A percentile compares a stretch with the other conserved stretches of the same genome.
phyloP scores from a whole-genome alignment of 495 filamentous ascomycete genomes.

The Viridothelium virens region DNA sequence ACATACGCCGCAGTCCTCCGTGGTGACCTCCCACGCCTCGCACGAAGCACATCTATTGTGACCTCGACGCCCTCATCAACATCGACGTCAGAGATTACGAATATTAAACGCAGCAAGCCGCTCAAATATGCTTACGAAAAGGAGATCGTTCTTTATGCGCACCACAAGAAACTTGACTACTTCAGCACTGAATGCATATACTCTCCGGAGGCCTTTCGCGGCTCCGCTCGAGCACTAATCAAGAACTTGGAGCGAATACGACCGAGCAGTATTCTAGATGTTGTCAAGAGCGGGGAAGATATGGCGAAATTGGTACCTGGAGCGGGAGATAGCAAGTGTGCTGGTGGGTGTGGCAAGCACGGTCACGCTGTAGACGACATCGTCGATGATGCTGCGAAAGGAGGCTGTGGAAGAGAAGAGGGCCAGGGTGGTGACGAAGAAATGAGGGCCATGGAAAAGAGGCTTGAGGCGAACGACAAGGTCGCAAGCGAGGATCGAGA shows the following conservation, averaged over 20 bases:
- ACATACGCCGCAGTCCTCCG: constrained; percentile 49
- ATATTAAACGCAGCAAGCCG: constrained; percentile 85
- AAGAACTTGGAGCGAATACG: constrained; percentile 90
- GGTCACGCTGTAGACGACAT: constrained; percentile 22
- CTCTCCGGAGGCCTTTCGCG: constrained; percentile 94
- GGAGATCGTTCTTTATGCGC: constrained; percentile 94
- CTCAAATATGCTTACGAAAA: constrained; percentile 98
- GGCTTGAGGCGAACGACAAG: constrained; percentile 59
- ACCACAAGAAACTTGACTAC: constrained; percentile 93
- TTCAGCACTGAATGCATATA: constrained; percentile 98
- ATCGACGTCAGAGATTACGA: constrained; percentile 49
- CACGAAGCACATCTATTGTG: constrained; percentile 85
- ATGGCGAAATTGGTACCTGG: constrained; percentile 81
- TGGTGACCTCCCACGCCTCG: constrained; percentile 80
- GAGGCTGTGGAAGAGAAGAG: constrained; percentile 68
- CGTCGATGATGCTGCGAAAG: constrained; percentile 36
- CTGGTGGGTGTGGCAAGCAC: constrained; percentile 30
- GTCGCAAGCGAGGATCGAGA: constrained; percentile 51
- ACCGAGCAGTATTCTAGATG: constrained; percentile 87
- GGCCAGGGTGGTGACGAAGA: constrained; percentile 66
- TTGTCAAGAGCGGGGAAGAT: constrained; percentile 90
- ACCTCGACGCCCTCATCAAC: constrained; percentile 54
- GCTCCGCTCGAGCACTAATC: constrained; percentile 81
- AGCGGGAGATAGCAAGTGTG: constrained; percentile 35
- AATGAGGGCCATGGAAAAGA: constrained; percentile 89